These are phyloP conservation scores for Straminergon stramineum DNA, from an alignment of 225 moss, liverwort and hornwort species.

Conservation along the genomic window DNA sequence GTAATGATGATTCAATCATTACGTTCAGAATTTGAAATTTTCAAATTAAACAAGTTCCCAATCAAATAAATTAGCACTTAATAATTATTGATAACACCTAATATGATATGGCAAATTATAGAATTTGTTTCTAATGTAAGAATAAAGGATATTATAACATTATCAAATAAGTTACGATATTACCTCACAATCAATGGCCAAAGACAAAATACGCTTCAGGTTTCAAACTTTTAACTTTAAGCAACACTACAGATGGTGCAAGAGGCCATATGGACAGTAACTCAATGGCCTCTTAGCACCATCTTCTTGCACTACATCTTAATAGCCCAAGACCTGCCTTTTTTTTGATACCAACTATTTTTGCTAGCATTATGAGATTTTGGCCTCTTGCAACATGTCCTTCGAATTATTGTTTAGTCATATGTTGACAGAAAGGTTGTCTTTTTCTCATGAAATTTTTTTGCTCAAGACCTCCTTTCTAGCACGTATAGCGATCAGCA, in stretches of 20 bases:
- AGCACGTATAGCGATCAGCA: neutral
- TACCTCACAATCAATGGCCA: rapidly evolving
- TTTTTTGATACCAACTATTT: neutral
- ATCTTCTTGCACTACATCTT: neutral
- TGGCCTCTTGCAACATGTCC: neutral
- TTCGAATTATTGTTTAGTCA: neutral
- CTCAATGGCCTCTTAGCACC: neutral
- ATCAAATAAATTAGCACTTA: neutral
- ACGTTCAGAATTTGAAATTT: neutral
- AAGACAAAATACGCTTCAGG: neutral
- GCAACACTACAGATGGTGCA: neutral
- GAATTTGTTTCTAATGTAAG: neutral
- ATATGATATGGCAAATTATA: neutral
- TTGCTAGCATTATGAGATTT: neutral
- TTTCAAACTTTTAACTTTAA: neutral
- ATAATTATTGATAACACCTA: neutral
- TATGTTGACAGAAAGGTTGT: neutral
- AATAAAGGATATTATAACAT: neutral
- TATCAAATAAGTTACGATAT: neutral
- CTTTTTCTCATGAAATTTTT: too few relatives aligned
- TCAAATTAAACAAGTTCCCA: neutral
- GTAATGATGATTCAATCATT: neutral
- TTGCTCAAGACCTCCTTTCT: neutral
- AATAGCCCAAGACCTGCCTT: neutral
- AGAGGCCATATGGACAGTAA: neutral